Percentiles rank a stretch among this genome's conserved stretches.
Conservation (phyloP, 495 filamentous ascomycete genomes). For the Sabuloglossum arenarium region DNA sequence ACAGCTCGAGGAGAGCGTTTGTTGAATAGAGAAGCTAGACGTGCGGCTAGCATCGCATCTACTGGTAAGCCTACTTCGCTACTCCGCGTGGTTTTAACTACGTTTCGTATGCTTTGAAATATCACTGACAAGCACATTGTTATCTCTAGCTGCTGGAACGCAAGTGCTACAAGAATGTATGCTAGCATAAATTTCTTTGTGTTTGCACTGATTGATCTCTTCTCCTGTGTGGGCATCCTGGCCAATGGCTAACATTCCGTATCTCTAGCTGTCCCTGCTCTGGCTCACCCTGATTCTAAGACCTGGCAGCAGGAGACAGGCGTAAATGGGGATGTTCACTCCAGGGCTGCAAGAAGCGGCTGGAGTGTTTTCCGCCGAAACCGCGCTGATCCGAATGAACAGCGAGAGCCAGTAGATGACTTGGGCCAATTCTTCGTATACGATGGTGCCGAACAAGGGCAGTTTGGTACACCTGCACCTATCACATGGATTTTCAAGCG, state of each 20-base stretch:
- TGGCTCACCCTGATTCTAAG: not conserved
- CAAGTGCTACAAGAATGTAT: too few species aligned
- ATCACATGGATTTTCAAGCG: not conserved
- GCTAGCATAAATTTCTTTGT: not conserved
- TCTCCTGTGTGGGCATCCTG: not conserved
- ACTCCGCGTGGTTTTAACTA: not conserved
- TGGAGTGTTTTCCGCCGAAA: too few species aligned
- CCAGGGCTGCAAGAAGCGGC: not conserved
- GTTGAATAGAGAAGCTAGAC: not conserved
- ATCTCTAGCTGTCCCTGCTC: not conserved
- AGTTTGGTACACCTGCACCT: too few species aligned
- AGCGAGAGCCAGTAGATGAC: too few species aligned
- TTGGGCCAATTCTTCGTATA: too few species aligned
- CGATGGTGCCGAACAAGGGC: too few species aligned
- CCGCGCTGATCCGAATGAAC: too few species aligned
- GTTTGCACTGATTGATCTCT: not conserved
- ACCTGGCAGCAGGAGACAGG: not conserved
- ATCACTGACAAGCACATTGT: not conserved
- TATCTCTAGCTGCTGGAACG: too few species aligned
- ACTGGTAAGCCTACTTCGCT: not conserved
- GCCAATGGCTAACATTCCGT: not conserved
- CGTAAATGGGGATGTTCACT: too few species aligned
- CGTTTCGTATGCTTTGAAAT: not conserved
- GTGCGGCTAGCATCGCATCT: not conserved
- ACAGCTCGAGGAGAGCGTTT: not conserved